These are phyloP conservation scores for Bruguiera gymnorhiza DNA, from an alignment of 345 rosid species.

Conservation along the genomic window DNA sequence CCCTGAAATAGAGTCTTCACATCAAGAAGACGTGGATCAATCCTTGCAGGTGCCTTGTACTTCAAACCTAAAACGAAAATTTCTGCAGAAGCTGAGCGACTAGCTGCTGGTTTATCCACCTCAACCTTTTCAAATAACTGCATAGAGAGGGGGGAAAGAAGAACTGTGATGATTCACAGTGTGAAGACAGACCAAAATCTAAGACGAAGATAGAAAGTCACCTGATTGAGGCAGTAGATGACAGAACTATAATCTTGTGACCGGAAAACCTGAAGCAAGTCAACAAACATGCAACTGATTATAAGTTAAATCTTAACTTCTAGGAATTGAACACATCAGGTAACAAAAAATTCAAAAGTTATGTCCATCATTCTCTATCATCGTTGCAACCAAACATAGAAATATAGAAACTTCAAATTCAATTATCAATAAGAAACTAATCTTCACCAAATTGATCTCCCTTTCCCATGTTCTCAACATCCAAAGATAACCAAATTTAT, in stretches of 20 bases:
- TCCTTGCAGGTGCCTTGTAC: constrained; percentile 88
- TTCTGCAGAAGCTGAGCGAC: constrained; percentile 92
- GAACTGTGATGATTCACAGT: constrained; percentile 1
- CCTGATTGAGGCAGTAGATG: constrained; percentile 74
- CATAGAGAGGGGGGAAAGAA: constrained; percentile 8
- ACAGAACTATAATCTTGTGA: constrained; percentile 88
- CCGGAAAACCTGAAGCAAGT: constrained; percentile 64
- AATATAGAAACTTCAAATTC: too few relatives aligned
- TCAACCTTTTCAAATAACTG: constrained; percentile 94
- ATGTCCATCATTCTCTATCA: too few relatives aligned
- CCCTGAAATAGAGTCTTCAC: constrained; percentile 72
- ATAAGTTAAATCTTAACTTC: neutral
- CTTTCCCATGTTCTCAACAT: neutral
- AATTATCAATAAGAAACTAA: too few relatives aligned
- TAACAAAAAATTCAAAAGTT: too few relatives aligned
- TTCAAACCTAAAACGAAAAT: constrained; percentile 75
- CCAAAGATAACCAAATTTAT: neutral
- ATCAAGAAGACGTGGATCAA: constrained; percentile 89
- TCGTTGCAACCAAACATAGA: too few relatives aligned
- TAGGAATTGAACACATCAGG: too few relatives aligned
- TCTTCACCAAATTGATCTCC: too few relatives aligned
- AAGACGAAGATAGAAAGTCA: constrained; percentile 6
- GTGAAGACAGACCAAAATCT: neutral
- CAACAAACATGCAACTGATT: neutral
- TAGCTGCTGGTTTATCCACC: constrained; percentile 89